Base-by-base conservation (phyloP, 306 rosid genomes). In the Ceratonia siliqua region DNA sequence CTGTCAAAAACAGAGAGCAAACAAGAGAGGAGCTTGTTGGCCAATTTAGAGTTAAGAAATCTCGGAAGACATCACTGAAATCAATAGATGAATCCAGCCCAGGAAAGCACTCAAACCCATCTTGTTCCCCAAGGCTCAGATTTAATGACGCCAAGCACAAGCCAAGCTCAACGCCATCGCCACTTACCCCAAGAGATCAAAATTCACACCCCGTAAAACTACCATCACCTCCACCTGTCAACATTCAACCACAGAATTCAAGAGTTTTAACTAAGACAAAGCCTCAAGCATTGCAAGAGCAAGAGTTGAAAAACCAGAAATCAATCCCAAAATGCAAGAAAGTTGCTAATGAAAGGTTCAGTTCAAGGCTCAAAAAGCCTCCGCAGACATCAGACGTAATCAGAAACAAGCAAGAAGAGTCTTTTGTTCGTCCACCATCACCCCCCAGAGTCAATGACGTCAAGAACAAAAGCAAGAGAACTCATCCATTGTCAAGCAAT, bases 391-490 rank as follows among this genome's bases (percentile, higher is more conserved):
- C 86, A 62, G 77, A 59, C 21, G 28, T 70, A 35, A 58, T 84
- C 32, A 77, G 81, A 76, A 86, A 73, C 72, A 84, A 81, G 85
- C 86, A 90, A 79, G 88, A 92, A 50, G 97, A 90, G 74, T 62
- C 93, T 27, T 94, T 90, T 70, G 89, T 94, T 5, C 84, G 89
- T 73, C 69, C 88, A 1, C 48, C 89, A 66, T 73, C 87, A 27
- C 53, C 89, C 9, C 43, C 81, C 11, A 89, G 82, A 81, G 77
- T 78, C 48, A 64, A 69, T 76, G 87, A 85, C 72, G 79, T 32
- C 72, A 84, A 81, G 57, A 57, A 81, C 77, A 87, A 87, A 67
- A 68, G 78, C 87, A 90, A 87, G 83, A 90, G 79, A 75, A 84
- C 85, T 35, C 83, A 65, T 57, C 85, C 91, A 20, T 79, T 84